A percentile compares a stretch with the other conserved stretches of the same genome.
These are phyloP conservation scores for Polyporus tsugae DNA, from an alignment of 1,284 basidiomycete species.

Conservation along the genomic window DNA sequence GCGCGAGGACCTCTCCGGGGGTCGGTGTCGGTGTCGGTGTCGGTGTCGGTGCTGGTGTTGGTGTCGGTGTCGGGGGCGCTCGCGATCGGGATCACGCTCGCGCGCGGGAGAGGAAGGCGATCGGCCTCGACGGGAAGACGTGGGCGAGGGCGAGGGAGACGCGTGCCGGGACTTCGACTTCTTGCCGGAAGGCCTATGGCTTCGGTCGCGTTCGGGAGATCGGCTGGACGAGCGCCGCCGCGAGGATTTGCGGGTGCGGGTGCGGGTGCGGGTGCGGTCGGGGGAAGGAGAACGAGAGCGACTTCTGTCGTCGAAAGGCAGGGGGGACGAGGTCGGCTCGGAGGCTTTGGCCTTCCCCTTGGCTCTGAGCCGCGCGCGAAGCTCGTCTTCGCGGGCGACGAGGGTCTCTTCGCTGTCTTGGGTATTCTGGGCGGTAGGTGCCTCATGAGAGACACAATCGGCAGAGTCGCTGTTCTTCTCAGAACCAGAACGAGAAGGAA, in stretches of 20 bases:
- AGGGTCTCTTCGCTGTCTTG: conserved; percentile 17
- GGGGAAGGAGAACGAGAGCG: conserved; percentile 18
- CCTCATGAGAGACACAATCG: conserved; percentile 11
- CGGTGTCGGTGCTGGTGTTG: background rate
- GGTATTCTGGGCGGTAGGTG: conserved; percentile 18
- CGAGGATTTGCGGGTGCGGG: conserved; percentile 11
- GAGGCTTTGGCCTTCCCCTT: conserved; percentile 41
- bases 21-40: no score
- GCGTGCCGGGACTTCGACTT: conserved; percentile 16
- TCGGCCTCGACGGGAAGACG: background rate
- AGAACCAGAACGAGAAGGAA: background rate
- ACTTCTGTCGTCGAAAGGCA: conserved; percentile 1
- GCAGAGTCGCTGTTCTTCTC: conserved; percentile 1
- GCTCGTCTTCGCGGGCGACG: conserved; percentile 34
- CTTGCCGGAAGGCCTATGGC: conserved; percentile 14
- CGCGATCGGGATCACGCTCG: conserved; percentile 16
- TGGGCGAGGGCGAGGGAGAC: conserved; percentile 24
- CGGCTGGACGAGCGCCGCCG: background rate
- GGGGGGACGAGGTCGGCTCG: conserved; percentile 20
- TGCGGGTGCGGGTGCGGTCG: conserved; percentile 16
- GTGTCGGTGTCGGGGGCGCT: conserved; percentile 11
- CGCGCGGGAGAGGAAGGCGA: conserved; percentile 10
- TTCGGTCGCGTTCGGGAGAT: conserved; percentile 9
- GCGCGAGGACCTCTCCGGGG: conserved; percentile 16
- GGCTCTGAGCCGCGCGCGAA: conserved; percentile 41